Conservation (phyloP, 78 protist species). For the Dictyostelium intermedium region DNA sequence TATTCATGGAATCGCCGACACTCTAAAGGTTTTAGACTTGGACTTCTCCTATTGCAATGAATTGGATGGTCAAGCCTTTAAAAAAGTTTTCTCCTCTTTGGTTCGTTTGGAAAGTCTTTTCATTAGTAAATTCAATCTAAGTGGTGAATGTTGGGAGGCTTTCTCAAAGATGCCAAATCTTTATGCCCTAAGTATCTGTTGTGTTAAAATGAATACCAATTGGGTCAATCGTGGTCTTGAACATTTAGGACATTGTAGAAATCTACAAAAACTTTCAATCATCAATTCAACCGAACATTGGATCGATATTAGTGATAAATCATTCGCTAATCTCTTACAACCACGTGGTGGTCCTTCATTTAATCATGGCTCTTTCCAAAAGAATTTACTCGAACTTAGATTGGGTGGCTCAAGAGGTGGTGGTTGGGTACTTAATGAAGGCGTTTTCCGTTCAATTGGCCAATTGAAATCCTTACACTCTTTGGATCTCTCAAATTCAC, state of each 20-base stretch:
- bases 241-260: slow-evolving; percentile 5
- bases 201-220: slow-evolving; percentile 16
- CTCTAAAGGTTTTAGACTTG: slow-evolving; percentile 36
- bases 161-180: slow-evolving; percentile 26
- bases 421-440: slow-evolving; percentile 66
- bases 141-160: slow-evolving; percentile 42
- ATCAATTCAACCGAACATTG: slow-evolving; percentile 59
- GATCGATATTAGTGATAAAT: slow-evolving; percentile 18
- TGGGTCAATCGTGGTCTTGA: slow-evolving; percentile 45
- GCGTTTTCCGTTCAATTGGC: slow-evolving; percentile 27
- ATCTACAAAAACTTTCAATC: slow-evolving; percentile 34
- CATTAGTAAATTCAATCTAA: slow-evolving; percentile 29
- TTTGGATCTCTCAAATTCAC: slow-evolving; percentile 44
- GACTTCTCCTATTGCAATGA: slow-evolving; percentile 19
- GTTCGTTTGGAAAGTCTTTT: slow-evolving; percentile 15
- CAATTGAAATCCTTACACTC: background rate
- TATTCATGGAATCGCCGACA: background rate
- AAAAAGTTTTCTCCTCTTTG: slow-evolving; percentile 5
- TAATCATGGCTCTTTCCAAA: background rate
- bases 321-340: background rate
- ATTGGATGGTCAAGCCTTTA: slow-evolving; percentile 4
- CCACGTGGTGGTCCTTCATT: background rate
- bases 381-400: slow-evolving; percentile 15
- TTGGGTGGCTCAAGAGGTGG: slow-evolving; percentile 71
- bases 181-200: slow-evolving; percentile 12